phyloP scores from a whole-genome alignment of 371 early-diverging fungal species.

The Apophysomyces elegans region DNA sequence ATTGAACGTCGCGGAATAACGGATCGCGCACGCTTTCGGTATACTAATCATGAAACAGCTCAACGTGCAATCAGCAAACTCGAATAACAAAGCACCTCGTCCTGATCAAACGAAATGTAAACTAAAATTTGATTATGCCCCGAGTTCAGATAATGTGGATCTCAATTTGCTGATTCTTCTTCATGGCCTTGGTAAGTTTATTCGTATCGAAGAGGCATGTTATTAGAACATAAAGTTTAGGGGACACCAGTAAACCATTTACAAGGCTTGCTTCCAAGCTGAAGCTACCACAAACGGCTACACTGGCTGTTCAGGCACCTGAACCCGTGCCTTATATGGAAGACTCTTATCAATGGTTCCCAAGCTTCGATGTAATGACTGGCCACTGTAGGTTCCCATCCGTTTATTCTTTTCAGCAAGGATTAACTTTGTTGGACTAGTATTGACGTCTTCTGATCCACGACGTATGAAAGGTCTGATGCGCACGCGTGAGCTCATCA shows the following conservation, averaged over 20 bases:
- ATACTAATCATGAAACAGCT: constrained; percentile 29
- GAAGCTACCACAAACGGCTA: constrained; percentile 72
- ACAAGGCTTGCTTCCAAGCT: constrained; percentile 59
- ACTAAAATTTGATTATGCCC: constrained; percentile 53
- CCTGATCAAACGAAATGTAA: constrained; percentile 39
- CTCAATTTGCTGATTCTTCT: constrained; percentile 72
- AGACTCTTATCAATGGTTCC: constrained; percentile 69
- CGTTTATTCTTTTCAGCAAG: neutral
- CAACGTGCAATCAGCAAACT: constrained; percentile 27
- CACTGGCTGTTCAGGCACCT: constrained; percentile 67
- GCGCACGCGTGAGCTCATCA: constrained; percentile 38
- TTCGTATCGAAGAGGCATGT: no score
- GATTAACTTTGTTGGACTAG: constrained; percentile 21
- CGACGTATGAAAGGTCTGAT: constrained; percentile 47
- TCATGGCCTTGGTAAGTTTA: constrained; percentile 68
- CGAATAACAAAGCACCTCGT: constrained; percentile 26
- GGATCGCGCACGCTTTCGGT: no score
- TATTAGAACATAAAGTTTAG: constrained; percentile 14
- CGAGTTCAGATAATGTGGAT: constrained; percentile 65
- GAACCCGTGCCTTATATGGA: constrained; percentile 67
- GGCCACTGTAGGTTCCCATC: constrained; percentile 48
- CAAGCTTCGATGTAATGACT: constrained; percentile 63
- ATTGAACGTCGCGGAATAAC: no score
- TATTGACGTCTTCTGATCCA: constrained; percentile 50
- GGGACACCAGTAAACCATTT: constrained; percentile 66